Conservation (phyloP, 495 filamentous ascomycete species). For the Podospora australis region DNA sequence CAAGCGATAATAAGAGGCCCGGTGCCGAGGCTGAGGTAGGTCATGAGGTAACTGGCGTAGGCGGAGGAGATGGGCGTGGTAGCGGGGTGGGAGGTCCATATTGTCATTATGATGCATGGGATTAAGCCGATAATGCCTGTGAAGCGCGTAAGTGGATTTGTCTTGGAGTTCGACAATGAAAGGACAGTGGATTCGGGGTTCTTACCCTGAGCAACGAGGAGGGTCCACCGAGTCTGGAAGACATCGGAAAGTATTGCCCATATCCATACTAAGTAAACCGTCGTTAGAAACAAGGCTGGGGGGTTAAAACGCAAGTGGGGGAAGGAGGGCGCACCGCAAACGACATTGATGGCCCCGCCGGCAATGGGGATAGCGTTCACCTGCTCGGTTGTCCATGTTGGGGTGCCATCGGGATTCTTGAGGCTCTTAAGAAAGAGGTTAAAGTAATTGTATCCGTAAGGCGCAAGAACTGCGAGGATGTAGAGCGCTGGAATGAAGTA, state of each 20-base stretch:
- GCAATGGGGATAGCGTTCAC: constrained; percentile 35
- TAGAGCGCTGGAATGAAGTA: constrained; percentile 34
- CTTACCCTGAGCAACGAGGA: constrained; percentile 35
- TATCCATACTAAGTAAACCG: constrained; percentile 29
- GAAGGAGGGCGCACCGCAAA: constrained; percentile 21
- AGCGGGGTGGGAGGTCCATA: constrained; percentile 30
- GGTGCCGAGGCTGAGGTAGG: constrained; percentile 31
- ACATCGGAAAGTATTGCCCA: constrained; percentile 36
- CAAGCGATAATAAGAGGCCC: constrained; percentile 36
- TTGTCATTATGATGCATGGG: constrained; percentile 33
- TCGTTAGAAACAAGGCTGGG: background rate
- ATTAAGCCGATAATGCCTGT: constrained; percentile 32
- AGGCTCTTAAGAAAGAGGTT: constrained; percentile 34
- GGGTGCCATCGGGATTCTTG: constrained; percentile 27
- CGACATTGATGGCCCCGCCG: constrained; percentile 32
- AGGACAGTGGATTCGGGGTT: background rate
- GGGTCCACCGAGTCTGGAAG: constrained; percentile 29
- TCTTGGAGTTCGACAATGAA: background rate
- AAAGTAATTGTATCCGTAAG: constrained; percentile 38
- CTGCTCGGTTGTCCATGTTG: constrained; percentile 28
- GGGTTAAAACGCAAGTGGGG: background rate
- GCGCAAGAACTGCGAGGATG: constrained; percentile 30
- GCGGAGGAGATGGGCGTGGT: constrained; percentile 26
- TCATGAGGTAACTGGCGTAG: constrained; percentile 35
- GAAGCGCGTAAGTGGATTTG: background rate